Base-by-base conservation (phyloP, 1,284 basidiomycete species). In the Melanopsichium pennsylvanicum region DNA sequence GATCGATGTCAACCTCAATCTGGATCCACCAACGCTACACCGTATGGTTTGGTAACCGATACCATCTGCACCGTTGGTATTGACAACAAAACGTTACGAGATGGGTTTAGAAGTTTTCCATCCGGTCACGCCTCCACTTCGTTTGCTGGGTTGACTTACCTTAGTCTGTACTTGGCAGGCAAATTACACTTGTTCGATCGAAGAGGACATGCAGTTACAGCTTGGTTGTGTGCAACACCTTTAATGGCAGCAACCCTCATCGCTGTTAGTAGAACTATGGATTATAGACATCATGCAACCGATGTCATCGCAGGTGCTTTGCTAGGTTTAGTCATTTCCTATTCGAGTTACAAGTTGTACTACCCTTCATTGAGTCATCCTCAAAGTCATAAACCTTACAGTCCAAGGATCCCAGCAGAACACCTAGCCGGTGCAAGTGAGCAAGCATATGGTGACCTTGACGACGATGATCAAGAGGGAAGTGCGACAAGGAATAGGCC, bases 71-170 rank as follows among this genome's bases (percentile, higher is more conserved):
- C 91, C 11, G 70, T 71, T n/a, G 36, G 47, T 2, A 34, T 60
- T 1, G n/a, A 40, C 29, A 32, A 46, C 21, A 46, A 49, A 38
- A 51, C 29, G 5, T 44, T 81, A 16, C 38, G 42, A 3, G 72
- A 74, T 41, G 94, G 94, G 0, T 97, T 93, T 84, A 87, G 91
- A 72, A 93, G 90, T 78, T 97, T 98, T 82, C 92, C 92, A 5
- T 93, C 90, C 43, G 95, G 95, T 0, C 95, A 97, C 83, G 88
- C 91, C 1, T 91, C 90, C 75, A 91, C 94, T 45, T 90, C 92
- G 0, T 97, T 94, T 77, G 91, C 93, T 9, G 94, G 95, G 1
- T 85, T 97, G 4, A 91, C 91, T 2, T 97, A 93, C 83, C 84
- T 98, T 29, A 85, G 90, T 4, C 89, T 92, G 67, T 97, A 95